These are phyloP conservation scores for Colletotrichum liriopes DNA, from an alignment of 2,329 filamentous ascomycete species.

Conservation along the genomic window DNA sequence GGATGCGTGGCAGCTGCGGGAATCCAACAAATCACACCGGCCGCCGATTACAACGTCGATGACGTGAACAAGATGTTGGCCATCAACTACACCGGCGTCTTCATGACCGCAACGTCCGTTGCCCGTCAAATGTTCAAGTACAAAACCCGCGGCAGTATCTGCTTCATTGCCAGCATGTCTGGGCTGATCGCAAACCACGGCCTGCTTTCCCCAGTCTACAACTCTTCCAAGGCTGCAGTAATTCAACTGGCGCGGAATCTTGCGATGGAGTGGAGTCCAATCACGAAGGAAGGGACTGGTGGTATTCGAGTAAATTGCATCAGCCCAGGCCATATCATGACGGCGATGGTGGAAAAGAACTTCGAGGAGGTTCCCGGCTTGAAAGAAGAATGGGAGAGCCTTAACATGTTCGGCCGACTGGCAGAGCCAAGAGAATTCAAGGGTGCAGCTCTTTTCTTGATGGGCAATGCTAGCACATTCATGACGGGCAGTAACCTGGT, in stretches of 20 bases:
- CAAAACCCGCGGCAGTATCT: constrained; percentile 68
- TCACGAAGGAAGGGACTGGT: constrained; percentile 56
- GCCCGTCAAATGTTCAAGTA: constrained; percentile 74
- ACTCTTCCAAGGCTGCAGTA: constrained; percentile 77
- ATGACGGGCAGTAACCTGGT: constrained; percentile 73
- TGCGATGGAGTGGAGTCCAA: constrained; percentile 74
- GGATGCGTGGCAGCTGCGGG: constrained; percentile 80
- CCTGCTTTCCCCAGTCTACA: constrained; percentile 77
- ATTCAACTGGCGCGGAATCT: constrained; percentile 75
- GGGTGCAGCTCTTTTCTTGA: constrained; percentile 72
- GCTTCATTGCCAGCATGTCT: constrained; percentile 71
- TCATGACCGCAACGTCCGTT: constrained; percentile 80
- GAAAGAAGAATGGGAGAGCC: constrained; percentile 74
- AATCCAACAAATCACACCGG: constrained; percentile 77
- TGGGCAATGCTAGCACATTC: constrained; percentile 75
- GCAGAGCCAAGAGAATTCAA: constrained; percentile 73
- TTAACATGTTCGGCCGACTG: constrained; percentile 80
- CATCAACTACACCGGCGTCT: constrained; percentile 79
- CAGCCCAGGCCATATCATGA: constrained; percentile 61
- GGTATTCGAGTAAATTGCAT: constrained; percentile 72
- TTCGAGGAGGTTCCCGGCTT: constrained; percentile 78
- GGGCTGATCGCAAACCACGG: constrained; percentile 70
- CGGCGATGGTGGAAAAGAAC: constrained; percentile 80
- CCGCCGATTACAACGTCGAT: constrained; percentile 75
- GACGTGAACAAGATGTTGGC: constrained; percentile 75